Conservation (phyloP, 352 stramenopile genomes). For the Elongisporangium anandrum region DNA sequence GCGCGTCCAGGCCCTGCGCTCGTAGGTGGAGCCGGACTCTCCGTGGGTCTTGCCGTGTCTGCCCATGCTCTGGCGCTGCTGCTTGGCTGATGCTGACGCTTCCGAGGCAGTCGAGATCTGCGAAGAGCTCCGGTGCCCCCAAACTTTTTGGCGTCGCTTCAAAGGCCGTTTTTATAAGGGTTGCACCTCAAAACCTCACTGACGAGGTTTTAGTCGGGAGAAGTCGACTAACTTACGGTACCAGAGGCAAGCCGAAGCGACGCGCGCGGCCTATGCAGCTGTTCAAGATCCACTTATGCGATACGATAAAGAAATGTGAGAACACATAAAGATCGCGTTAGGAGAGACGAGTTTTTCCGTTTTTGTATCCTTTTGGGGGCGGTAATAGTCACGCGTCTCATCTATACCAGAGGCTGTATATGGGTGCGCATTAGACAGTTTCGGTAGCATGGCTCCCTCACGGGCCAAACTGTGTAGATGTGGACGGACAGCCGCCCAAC, state of each 20-base stretch:
- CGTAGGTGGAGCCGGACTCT: constrained; percentile 60
- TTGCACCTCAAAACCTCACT: neutral
- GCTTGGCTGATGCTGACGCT: neutral
- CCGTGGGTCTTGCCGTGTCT: constrained; percentile 44
- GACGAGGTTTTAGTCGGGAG: neutral
- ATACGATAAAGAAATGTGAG: neutral
- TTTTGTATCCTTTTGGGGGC: neutral
- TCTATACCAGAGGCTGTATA: neutral
- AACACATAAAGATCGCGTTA: neutral
- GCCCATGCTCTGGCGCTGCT: constrained; percentile 28
- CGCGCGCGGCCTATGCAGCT: neutral
- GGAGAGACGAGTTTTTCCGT: neutral
- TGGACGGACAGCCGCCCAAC: neutral
- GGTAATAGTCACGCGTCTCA: neutral
- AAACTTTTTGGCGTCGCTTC: neutral
- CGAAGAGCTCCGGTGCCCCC: neutral
- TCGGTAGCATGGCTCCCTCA: neutral
- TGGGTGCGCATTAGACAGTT: neutral
- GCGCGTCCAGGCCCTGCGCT: constrained; percentile 78
- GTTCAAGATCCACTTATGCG: neutral
- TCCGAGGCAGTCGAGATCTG: neutral
- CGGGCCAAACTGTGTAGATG: neutral
- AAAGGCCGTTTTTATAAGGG: neutral
- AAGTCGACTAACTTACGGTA: neutral
- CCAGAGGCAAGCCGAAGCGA: neutral